These are phyloP conservation scores for Lojkania enalia DNA, from an alignment of 2,329 filamentous ascomycete species.

Conservation along the genomic window DNA sequence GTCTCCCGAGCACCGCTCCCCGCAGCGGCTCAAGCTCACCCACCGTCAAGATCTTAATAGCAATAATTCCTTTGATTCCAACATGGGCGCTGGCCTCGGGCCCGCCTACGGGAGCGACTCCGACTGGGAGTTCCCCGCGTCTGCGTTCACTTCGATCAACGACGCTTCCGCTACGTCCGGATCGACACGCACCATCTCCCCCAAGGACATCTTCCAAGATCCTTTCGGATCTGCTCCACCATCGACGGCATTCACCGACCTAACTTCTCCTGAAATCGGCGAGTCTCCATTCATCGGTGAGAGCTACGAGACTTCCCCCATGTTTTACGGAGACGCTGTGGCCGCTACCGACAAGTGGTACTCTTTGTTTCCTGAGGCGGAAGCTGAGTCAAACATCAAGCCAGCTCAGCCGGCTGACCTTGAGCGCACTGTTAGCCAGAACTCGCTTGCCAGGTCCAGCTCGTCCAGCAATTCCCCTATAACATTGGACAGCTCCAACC, in stretches of 20 bases:
- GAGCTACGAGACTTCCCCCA: constrained; percentile 76
- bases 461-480: constrained; percentile 44
- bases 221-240: constrained; percentile 75
- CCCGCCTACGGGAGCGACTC: constrained; percentile 45
- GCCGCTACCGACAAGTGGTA: constrained; percentile 65
- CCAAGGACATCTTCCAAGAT: constrained; percentile 76
- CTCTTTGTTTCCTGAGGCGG: constrained; percentile 68
- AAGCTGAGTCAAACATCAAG: constrained; percentile 15
- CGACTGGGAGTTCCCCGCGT: constrained; percentile 33
- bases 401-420: constrained; percentile 31
- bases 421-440: constrained; percentile 47
- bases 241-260: constrained; percentile 77
- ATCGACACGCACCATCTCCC: constrained; percentile 69
- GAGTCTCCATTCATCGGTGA: constrained; percentile 74
- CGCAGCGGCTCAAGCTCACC: constrained; percentile 31
- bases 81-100: constrained; percentile 52
- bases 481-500: constrained; percentile 40
- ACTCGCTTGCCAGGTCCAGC: constrained; percentile 41
- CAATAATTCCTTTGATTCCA: constrained; percentile 50
- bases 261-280: constrained; percentile 80
- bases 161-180: constrained; percentile 43
- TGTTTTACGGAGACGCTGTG: constrained; percentile 63
- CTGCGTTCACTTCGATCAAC: constrained; percentile 53
- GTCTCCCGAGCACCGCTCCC: constrained; percentile 18
- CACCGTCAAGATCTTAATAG: constrained; percentile 40